Evolutionary conservation across 2,329 filamentous ascomycete genomes (phyloP).

Genomic region (Pseudogymnoascus verrucosus): DNA sequence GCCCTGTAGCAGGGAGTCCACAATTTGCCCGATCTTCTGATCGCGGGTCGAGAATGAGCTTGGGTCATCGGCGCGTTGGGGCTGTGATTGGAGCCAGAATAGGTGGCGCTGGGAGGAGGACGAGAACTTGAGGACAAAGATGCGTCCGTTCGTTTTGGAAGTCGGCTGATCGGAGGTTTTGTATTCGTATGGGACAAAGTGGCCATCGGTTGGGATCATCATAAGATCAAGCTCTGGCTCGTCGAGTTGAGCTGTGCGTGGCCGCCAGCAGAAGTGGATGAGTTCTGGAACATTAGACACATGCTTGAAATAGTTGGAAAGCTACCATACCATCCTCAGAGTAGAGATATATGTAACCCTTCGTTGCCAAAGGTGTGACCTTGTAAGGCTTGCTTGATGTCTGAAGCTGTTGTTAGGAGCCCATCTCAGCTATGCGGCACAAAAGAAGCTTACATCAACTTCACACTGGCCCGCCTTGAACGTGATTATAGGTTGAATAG

Average conservation of each 20-base stretch:
- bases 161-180: slow-evolving; percentile 47
- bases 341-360: slow-evolving; percentile 89
- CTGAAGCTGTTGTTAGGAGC: slow-evolving; percentile 29
- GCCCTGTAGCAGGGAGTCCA: slow-evolving; percentile 76
- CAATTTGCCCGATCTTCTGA: slow-evolving; percentile 77
- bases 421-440: neutral
- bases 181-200: slow-evolving; percentile 81
- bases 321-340: slow-evolving; percentile 66
- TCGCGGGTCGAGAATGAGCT: slow-evolving; percentile 81
- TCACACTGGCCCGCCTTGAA: slow-evolving; percentile 95
- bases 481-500: slow-evolving; percentile 77
- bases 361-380: slow-evolving; percentile 63
- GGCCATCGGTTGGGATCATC: slow-evolving; percentile 85
- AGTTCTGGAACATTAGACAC: slow-evolving; percentile 51
- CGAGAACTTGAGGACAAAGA: slow-evolving; percentile 88
- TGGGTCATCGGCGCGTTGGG: slow-evolving; percentile 62
- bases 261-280: slow-evolving; percentile 95
- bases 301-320: neutral
- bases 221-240: slow-evolving; percentile 80
- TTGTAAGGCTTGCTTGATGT: slow-evolving; percentile 54
- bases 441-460: slow-evolving; percentile 57
- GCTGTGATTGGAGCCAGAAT: slow-evolving; percentile 94
- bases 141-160: slow-evolving; percentile 71
- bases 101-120: slow-evolving; percentile 86
- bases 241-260: slow-evolving; percentile 61